phyloP scores from a whole-genome alignment of 768 basidiomycete genomes.

The Strobilomyces echinocephalus region DNA sequence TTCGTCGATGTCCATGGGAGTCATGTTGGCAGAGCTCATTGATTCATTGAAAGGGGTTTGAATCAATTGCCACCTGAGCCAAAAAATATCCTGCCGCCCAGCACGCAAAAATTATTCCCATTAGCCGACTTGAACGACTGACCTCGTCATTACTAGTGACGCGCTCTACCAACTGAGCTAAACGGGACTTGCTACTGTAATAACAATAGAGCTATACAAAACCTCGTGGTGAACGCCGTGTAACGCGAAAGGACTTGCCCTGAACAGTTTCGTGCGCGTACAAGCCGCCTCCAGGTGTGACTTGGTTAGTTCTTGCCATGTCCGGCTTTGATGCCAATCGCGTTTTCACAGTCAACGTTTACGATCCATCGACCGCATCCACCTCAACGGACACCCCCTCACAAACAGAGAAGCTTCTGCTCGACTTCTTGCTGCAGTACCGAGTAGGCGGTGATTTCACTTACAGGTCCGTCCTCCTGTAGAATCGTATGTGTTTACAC shows the following conservation, averaged over 20 bases:
- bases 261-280: slow-evolving; percentile 19
- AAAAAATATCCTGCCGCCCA: no score
- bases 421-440: slow-evolving; percentile 85
- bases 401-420: slow-evolving; percentile 72
- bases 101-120: slow-evolving; percentile 25
- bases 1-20: slow-evolving; percentile 76
- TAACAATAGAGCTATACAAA: no score
- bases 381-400: slow-evolving; percentile 67
- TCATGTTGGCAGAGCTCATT: slow-evolving; percentile 28
- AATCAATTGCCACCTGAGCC: not conserved
- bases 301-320: slow-evolving; percentile 40
- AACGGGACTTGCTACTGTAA: slow-evolving; percentile 21
- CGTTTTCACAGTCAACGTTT: slow-evolving; percentile 77
- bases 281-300: not conserved
- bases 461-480: slow-evolving; percentile 61
- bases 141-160: slow-evolving; percentile 46
- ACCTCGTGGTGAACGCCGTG: no score
- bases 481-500: not conserved
- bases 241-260: slow-evolving; percentile 31
- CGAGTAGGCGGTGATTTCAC: slow-evolving; percentile 88
- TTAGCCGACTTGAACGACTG: slow-evolving; percentile 41
- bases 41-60: slow-evolving; percentile 1
- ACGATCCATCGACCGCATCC: slow-evolving; percentile 50
- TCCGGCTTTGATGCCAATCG: slow-evolving; percentile 84
- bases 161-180: slow-evolving; percentile 50